These are phyloP conservation scores for Metroxylon sagu DNA, from an alignment of 176 grass and related monocot genomes.

Conservation along the genomic window DNA sequence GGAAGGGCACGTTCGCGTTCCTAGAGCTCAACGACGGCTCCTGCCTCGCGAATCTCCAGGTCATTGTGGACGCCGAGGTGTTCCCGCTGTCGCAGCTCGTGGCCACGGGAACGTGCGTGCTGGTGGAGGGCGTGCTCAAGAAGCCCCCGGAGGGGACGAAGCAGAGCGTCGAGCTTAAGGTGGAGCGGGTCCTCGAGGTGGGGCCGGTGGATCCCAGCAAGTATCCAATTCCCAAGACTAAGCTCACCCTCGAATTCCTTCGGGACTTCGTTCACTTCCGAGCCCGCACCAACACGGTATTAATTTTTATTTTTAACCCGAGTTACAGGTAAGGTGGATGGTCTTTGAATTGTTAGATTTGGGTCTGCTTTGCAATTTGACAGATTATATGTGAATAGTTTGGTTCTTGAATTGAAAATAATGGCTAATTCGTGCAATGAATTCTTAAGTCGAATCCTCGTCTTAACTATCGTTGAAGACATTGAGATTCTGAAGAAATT, in stretches of 20 bases:
- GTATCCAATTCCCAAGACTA: slow-evolving; percentile 82
- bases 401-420: too few species aligned
- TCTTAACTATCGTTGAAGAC: too few species aligned
- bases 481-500: too few species aligned
- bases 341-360: too few species aligned
- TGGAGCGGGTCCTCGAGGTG: slow-evolving; percentile 56
- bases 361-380: too few species aligned
- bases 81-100: slow-evolving; percentile 52
- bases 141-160: slow-evolving; percentile 59
- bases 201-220: slow-evolving; percentile 60
- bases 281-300: slow-evolving; percentile 79
- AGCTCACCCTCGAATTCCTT: slow-evolving; percentile 67
- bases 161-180: slow-evolving; percentile 68
- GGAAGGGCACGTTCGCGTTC: slow-evolving; percentile 57
- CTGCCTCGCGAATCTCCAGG: slow-evolving; percentile 67
- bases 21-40: slow-evolving; percentile 93
- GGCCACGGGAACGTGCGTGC: slow-evolving; percentile 69
- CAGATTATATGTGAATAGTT: too few species aligned
- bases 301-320: too few species aligned
- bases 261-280: slow-evolving; percentile 69
- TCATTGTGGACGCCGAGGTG: slow-evolving; percentile 46
- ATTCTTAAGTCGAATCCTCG: too few species aligned
- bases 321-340: too few species aligned
- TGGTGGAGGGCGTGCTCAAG: slow-evolving; percentile 78
- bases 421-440: too few species aligned